These are phyloP conservation scores for Syzygium malaccense DNA, from an alignment of 441 rosid genomes.

Conservation along the genomic window DNA sequence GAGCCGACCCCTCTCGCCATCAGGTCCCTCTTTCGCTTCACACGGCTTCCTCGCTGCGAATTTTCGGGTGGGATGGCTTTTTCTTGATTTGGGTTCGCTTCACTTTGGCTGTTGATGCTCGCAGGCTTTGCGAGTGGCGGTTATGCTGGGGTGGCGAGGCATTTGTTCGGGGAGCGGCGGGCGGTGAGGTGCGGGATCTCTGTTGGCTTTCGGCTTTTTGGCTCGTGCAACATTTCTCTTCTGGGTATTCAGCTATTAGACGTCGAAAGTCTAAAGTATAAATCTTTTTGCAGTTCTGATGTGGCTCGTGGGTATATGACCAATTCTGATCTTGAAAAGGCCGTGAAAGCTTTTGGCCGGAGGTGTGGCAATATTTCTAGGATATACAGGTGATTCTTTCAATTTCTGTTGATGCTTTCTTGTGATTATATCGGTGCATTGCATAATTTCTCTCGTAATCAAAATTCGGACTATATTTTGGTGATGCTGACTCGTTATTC, in stretches of 20 bases:
- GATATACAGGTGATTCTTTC: slow-evolving; percentile 58
- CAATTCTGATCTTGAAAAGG: slow-evolving; percentile 70
- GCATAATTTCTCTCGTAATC: not conserved
- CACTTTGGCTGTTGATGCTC: not conserved
- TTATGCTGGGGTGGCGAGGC: not conserved
- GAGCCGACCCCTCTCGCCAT: not conserved
- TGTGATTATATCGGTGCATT: not conserved
- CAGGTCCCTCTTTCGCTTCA: not conserved
- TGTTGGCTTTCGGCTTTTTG: not conserved
- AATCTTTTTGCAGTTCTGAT: slow-evolving; percentile 27
- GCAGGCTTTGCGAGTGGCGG: not conserved
- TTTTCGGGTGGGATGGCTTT: not conserved
- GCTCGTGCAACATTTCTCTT: not conserved
- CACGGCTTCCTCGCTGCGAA: not conserved
- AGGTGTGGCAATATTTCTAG: slow-evolving; percentile 81
- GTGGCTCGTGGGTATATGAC: slow-evolving; percentile 66
- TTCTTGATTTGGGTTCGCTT: not conserved
- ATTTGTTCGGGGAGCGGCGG: not conserved
- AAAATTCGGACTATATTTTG: slow-evolving; percentile 1
- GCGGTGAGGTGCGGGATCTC: not conserved
- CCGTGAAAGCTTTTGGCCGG: slow-evolving; percentile 55
- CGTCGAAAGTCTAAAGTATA: not conserved
- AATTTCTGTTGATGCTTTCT: not conserved
- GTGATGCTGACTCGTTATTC: slow-evolving; percentile 44
- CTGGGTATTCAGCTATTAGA: not conserved